Evolutionary conservation across 2,329 filamentous ascomycete species (phyloP).

Genomic region (Diaporthe ilicicola): DNA sequence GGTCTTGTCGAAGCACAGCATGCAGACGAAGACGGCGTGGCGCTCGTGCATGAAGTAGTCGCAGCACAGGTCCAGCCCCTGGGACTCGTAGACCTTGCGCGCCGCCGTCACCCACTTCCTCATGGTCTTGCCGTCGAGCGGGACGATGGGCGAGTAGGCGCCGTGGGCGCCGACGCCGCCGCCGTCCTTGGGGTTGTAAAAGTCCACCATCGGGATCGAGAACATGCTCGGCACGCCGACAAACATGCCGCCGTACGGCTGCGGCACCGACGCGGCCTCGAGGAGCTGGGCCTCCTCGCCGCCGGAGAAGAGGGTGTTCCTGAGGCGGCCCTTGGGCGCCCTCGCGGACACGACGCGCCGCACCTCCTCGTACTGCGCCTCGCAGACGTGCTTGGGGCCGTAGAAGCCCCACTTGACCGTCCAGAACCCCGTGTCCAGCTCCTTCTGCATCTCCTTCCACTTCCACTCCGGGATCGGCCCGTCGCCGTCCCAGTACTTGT

Average conservation of each 20-base stretch:
- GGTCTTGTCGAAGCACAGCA: constrained; percentile 57
- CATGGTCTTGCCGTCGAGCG: constrained; percentile 48
- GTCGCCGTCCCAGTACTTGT: constrained; percentile 52
- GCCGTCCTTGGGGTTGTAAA: constrained; percentile 43
- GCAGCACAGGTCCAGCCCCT: constrained; percentile 53
- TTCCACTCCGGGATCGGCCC: constrained; percentile 56
- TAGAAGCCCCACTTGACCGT: constrained; percentile 55
- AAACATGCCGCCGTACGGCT: constrained; percentile 45
- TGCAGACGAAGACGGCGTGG: constrained; percentile 56
- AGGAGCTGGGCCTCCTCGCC: constrained; percentile 48
- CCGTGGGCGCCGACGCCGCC: constrained; percentile 45
- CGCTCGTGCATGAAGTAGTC: constrained; percentile 59
- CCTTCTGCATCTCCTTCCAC: constrained; percentile 50
- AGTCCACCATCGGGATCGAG: constrained; percentile 48
- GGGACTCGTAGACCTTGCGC: constrained; percentile 50
- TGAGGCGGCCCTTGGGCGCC: constrained; percentile 48
- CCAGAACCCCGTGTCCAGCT: constrained; percentile 54
- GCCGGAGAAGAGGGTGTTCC: constrained; percentile 45
- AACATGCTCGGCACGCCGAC: constrained; percentile 48
- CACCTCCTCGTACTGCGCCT: constrained; percentile 54
- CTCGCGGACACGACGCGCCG: constrained; percentile 44
- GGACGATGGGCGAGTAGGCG: constrained; percentile 48
- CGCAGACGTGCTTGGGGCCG: constrained; percentile 50
- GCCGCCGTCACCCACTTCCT: constrained; percentile 52
- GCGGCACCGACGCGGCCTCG: constrained; percentile 46